A percentile compares a stretch with the other conserved stretches of the same genome.
These are phyloP conservation scores for Trametes villosa DNA, from an alignment of 768 basidiomycete genomes.

Conservation along the genomic window DNA sequence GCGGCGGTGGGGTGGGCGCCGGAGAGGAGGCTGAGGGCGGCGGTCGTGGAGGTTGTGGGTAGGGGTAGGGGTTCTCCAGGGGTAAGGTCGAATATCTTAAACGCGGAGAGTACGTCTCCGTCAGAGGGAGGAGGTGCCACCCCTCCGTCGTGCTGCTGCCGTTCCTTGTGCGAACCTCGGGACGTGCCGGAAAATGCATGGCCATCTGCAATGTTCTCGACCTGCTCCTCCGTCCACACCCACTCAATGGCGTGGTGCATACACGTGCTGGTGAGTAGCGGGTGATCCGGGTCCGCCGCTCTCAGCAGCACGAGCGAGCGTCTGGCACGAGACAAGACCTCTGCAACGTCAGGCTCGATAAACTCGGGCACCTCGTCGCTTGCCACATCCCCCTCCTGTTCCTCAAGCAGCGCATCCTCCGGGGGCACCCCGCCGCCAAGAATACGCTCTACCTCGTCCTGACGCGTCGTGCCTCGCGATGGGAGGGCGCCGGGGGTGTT, in stretches of 20 bases:
- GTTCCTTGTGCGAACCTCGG: neutral
- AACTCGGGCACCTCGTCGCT: constrained; percentile 61
- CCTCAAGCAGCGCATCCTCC: constrained; percentile 39
- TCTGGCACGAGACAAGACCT: constrained; percentile 64
- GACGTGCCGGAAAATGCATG: neutral
- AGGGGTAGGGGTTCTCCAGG: constrained; percentile 15
- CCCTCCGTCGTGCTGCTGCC: neutral
- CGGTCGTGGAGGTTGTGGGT: constrained; percentile 25
- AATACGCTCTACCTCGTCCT: neutral
- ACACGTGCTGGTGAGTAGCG: constrained; percentile 44
- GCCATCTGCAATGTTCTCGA: constrained; percentile 36
- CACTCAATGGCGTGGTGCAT: constrained; percentile 46
- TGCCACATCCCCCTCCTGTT: constrained; percentile 38
- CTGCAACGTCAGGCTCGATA: constrained; percentile 54
- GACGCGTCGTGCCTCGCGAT: neutral
- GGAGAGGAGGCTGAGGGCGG: neutral
- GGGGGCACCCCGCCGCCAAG: constrained; percentile 1
- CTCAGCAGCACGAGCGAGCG: constrained; percentile 70
- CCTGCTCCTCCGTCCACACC: constrained; percentile 65
- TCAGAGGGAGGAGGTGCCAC: neutral
- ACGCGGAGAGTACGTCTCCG: neutral
- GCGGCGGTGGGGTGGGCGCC: constrained; percentile 17
- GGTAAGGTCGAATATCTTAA: constrained; percentile 18
- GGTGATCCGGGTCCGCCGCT: constrained; percentile 67
- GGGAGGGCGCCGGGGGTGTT: constrained; percentile 14